Evolutionary conservation across 495 filamentous ascomycete genomes (phyloP).

Genomic region (Hypoxylon fragiforme): DNA sequence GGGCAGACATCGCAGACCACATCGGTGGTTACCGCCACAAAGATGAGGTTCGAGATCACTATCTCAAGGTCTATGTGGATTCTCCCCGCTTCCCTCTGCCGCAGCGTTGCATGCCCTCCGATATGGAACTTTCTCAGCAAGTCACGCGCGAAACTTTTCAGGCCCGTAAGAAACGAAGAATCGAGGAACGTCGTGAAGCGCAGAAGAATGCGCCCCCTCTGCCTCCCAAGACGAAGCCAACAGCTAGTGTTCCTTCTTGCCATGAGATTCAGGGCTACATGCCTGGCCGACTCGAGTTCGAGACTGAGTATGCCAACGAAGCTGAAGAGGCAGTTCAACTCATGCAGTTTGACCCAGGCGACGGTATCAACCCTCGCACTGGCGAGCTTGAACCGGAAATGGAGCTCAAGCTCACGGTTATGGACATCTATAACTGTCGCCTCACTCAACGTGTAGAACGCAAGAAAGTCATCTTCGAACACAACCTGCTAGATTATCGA

Average conservation of each 20-base stretch:
- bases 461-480: conserved; percentile 96
- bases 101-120: conserved; percentile 75
- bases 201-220: conserved; percentile 80
- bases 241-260: conserved; percentile 88
- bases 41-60: conserved; percentile 93
- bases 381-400: conserved; percentile 89
- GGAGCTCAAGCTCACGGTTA: conserved; percentile 95
- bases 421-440: conserved; percentile 96
- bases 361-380: conserved; percentile 81
- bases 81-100: conserved; percentile 84
- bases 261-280: conserved; percentile 99
- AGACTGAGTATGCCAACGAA: conserved; percentile 96
- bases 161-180: conserved; percentile 87
- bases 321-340: conserved; percentile 97
- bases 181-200: conserved; percentile 88
- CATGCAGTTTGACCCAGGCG: conserved; percentile 96
- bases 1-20: conserved; percentile 97
- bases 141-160: conserved; percentile 93
- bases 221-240: conserved; percentile 92
- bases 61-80: conserved; percentile 83
- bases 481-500: conserved; percentile 86
- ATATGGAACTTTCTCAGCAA: conserved; percentile 72
- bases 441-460: conserved; percentile 89
- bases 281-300: conserved; percentile 96
- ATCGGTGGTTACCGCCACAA: conserved; percentile 93